Base-by-base conservation (phyloP, 768 basidiomycete genomes). In the Rhizopogon roseolus region DNA sequence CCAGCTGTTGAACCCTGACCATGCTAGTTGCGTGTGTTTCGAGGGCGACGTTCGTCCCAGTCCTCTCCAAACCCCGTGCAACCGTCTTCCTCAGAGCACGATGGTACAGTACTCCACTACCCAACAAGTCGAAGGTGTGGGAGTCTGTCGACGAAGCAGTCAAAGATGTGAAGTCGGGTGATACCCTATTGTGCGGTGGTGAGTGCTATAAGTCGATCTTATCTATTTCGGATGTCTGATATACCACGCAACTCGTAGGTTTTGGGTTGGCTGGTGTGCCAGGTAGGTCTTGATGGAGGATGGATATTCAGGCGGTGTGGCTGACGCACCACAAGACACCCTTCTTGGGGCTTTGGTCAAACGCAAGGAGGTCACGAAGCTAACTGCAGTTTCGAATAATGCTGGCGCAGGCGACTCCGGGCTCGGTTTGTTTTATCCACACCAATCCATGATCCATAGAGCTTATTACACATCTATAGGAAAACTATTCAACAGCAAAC, bases 251-350 rank as follows among this genome's bases (percentile, higher is more conserved):
- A 29, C 61, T 9, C 39, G 14, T 61, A 93, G 93, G 93, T 27
- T 97, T 97, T 63, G 93, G 93, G 42, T 73, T 91, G 49, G 90
- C 90, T 60, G 94, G 93, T 29, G 88, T 93, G 43, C 92, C 93
- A 62, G 88, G 90, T 90, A 42, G 40, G 73, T 60, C 34, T 36
- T 19, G 6, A 25, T 9, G 34, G 19, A 48, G 13, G 13, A 9
- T 14, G 11, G 6, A 32, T 16, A 4, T 36, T 2, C 14, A 36
- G 22, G 2, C 14, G 5, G 34, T 25, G 14, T 16, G 22, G 32
- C 41, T 36, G 40, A 17, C 25, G 44, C 39, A n/a, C 6, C 36
- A 49, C 22, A 54, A 87, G 93, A 95, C 67, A 94, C 93, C 3
- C 75, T 97, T 43, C 86, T 96, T 29, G 76, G 72, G 19, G 93